Conservation (phyloP, 352 stramenopile genomes). For the Globisporangium parvum region DNA sequence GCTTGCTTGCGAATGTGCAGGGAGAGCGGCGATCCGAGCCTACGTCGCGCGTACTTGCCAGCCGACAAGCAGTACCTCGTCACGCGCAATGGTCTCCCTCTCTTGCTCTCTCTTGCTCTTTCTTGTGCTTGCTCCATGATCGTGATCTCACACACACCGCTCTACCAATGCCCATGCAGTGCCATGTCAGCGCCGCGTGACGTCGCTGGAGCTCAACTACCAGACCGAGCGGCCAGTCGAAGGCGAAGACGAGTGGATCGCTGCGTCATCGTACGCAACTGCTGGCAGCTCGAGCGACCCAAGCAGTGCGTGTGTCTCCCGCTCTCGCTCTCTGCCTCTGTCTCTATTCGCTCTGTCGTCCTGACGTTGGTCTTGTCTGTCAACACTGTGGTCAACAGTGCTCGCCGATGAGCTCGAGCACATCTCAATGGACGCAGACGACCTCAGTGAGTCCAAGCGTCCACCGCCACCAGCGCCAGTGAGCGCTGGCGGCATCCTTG, state of each 20-base stretch:
- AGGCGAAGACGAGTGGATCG: constrained; percentile 89
- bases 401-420: constrained; percentile 52
- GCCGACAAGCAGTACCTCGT: constrained; percentile 87
- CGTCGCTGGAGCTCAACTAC: constrained; percentile 68
- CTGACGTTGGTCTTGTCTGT: constrained; percentile 18
- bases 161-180: constrained; percentile 49
- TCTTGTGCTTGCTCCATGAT: too few relatives aligned
- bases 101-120: neutral
- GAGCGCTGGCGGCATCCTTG: constrained; percentile 33
- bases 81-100: constrained; percentile 54
- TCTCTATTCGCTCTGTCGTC: constrained; percentile 15
- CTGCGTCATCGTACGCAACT: constrained; percentile 68
- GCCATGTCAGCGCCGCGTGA: constrained; percentile 80
- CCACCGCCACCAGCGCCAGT: constrained; percentile 1
- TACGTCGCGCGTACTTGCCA: constrained; percentile 63
- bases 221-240: constrained; percentile 65
- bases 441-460: neutral
- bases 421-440: constrained; percentile 42
- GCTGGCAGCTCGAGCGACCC: constrained; percentile 24
- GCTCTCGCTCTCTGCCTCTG: constrained; percentile 35
- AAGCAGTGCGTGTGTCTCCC: constrained; percentile 23
- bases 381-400: constrained; percentile 14
- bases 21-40: constrained; percentile 63
- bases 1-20: constrained; percentile 17
- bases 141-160: too few relatives aligned